These are phyloP conservation scores for Fusarium sterilihyphosum DNA, from an alignment of 2,329 filamentous ascomycete species.

Conservation along the genomic window DNA sequence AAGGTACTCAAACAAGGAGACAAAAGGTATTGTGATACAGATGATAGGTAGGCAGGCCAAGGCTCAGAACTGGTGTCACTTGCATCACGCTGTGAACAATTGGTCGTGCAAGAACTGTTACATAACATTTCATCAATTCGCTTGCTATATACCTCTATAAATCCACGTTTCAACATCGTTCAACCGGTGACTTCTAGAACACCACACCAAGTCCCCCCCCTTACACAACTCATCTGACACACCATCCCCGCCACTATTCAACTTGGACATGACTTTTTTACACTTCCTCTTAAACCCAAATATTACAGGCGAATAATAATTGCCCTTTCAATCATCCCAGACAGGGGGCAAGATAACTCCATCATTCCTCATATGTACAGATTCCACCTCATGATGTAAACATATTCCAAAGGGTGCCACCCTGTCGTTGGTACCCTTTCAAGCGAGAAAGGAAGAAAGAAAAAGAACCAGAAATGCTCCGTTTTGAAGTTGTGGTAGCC, in stretches of 20 bases:
- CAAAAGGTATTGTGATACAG: neutral
- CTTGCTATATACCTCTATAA: conserved; percentile 40
- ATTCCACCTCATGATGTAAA: conserved; percentile 42
- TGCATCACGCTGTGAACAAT: neutral
- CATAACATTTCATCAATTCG: conserved; percentile 32
- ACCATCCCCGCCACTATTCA: neutral
- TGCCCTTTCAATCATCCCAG: conserved; percentile 14
- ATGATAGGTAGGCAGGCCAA: neutral
- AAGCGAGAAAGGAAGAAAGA: neutral
- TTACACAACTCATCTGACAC: neutral
- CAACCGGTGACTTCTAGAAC: conserved; percentile 25
- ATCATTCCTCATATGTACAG: conserved; percentile 41
- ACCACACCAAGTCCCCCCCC: neutral
- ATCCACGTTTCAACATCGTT: conserved; percentile 21
- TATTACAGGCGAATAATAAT: conserved; percentile 20
- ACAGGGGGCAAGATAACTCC: conserved; percentile 11
- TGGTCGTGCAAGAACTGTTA: neutral
- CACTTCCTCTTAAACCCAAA: neutral
- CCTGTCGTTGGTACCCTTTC: conserved; percentile 19
- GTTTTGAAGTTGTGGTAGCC: conserved; percentile 2
- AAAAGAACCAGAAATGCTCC: conserved; percentile 6
- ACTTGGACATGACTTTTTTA: conserved; percentile 1
- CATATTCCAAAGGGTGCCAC: conserved; percentile 17
- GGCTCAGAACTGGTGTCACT: neutral
- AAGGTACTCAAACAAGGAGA: neutral